Conservation (phyloP, 441 rosid genomes). For the Flueggea neowawraea region DNA sequence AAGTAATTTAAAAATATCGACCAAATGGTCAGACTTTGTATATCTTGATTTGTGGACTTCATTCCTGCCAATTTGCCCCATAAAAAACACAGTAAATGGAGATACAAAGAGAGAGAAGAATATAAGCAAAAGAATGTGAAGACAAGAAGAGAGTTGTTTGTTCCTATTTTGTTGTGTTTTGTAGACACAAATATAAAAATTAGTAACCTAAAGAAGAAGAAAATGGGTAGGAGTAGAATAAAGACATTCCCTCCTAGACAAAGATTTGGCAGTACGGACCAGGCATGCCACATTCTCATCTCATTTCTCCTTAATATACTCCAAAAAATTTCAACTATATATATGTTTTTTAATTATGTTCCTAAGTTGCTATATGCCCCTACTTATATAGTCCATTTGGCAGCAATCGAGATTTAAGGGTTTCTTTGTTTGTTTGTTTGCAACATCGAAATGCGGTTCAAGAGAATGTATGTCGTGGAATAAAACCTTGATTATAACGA, state of each 20-base stretch:
- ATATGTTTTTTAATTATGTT: not conserved
- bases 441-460: slow-evolving; percentile 30
- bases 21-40: too few relatives aligned
- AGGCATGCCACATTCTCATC: slow-evolving; percentile 8
- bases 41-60: not conserved
- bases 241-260: slow-evolving; percentile 36
- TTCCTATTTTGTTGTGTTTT: slow-evolving; percentile 6
- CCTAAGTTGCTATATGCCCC: not conserved
- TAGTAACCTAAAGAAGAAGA: slow-evolving; percentile 14
- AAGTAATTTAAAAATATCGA: too few relatives aligned
- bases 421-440: slow-evolving; percentile 23
- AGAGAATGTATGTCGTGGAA: slow-evolving; percentile 38
- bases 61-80: not conserved
- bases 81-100: not conserved
- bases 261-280: slow-evolving; percentile 42
- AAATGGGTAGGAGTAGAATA: slow-evolving; percentile 6
- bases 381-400: not conserved
- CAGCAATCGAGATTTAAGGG: slow-evolving; percentile 1
- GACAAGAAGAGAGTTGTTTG: slow-evolving; percentile 39
- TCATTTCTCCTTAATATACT: not conserved
- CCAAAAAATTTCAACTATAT: not conserved
- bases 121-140: slow-evolving; percentile 21
- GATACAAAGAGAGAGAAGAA: slow-evolving; percentile 20
- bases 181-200: not conserved
- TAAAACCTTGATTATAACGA: slow-evolving; percentile 11